Evolutionary conservation across 108 stramenopile genomes (phyloP), one percentile per base, ranked within the genome.

Genomic region (Skeletonema grethae): DNA sequence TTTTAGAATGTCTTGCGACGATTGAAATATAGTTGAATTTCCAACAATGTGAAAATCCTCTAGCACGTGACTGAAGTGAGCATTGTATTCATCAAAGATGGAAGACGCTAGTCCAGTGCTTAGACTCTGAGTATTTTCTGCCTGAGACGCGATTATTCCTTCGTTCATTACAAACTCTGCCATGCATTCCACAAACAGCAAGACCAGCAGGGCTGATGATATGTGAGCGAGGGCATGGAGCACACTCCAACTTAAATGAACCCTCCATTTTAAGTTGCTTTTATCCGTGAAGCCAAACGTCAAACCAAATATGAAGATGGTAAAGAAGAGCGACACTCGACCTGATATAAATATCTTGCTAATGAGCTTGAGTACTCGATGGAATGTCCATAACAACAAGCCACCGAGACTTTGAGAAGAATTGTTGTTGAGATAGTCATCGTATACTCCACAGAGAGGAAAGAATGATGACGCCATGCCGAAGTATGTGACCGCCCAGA

Each of bases 361-460:
- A 22, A 86, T 39, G n/a, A 86, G 70, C 35, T 60, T 38, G 6
- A 69, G n/a, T 5, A 84, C 70, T 36, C 75, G 65, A 43, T 39
- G 31, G 0, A 57, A 41, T 43, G 71, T 59, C 83, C 83, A 86
- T 4, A 29, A 2, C 1, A 84, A 11, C 20, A 76, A 66, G 12
- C 65, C 24, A 9, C 56, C 38, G 20, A 68, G 66, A 41, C 63
- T 32, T 56, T 84, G 73, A 30, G 60, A 58, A n/a, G 82, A 74
- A 48, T 83, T 83, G 57, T 63, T 79, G 25, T 59, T 57, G 30
- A 69, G 30, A 57, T 83, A 83, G 57, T 83, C 82, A 30, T 74
- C 80, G 57, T 86, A 86, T 10, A 86, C 80, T 29, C 85, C 85
- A 69, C 87, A 88, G 4, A 86, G 72, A 11, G 87, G 87, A 29